phyloP scores from a whole-genome alignment of 192 early-diverging fungal species.

The Umbelopsis vinacea region DNA sequence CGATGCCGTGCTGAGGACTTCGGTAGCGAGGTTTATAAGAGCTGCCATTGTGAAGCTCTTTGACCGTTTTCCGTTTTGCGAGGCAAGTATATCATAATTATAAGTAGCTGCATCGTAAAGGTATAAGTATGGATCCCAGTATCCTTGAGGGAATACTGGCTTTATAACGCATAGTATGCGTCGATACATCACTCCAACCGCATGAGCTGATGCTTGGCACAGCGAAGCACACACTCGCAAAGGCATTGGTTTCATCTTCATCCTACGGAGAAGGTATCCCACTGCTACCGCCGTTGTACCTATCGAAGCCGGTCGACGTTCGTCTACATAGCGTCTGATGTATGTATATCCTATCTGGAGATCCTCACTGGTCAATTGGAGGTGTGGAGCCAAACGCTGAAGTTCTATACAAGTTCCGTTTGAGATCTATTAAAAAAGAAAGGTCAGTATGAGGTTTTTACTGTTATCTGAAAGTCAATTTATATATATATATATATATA shows the following conservation, averaged over 20 bases:
- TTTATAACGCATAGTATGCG: background rate
- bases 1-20: background rate
- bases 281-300: background rate
- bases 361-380: background rate
- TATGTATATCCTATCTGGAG: background rate
- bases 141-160: background rate
- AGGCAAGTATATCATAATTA: background rate
- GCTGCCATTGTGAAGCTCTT: background rate
- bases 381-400: background rate
- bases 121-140: background rate
- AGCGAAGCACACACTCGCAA: background rate
- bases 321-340: background rate
- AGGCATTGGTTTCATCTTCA: background rate
- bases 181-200: background rate
- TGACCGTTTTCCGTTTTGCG: background rate
- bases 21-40: background rate
- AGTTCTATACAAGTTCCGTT: background rate
- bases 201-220: background rate
- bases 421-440: background rate
- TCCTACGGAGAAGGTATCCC: background rate
- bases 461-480: background rate
- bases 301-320: background rate
- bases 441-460: background rate
- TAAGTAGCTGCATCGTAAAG: background rate
- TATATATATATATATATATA: too few species aligned